A percentile compares a stretch with the other conserved stretches of the same genome.
Evolutionary conservation across 257 asterid genomes (phyloP).

Genomic region (Verbena officinalis): DNA sequence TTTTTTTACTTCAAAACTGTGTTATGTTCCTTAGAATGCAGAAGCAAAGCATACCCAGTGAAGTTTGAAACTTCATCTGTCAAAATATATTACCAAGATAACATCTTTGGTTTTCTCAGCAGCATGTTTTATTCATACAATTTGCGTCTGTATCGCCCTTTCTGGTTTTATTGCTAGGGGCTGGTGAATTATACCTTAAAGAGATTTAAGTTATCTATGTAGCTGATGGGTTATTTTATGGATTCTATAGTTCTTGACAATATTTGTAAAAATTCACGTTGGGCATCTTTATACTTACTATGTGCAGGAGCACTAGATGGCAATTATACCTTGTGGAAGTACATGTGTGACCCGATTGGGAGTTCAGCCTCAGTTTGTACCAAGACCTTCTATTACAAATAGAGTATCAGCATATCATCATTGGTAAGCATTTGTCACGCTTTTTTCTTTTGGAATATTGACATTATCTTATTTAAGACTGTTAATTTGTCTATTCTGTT

Average conservation of each 20-base stretch:
- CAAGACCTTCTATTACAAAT: slow-evolving; percentile 46
- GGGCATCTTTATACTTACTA: background rate
- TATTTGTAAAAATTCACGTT: background rate
- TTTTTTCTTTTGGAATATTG: background rate
- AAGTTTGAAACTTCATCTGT: slow-evolving; percentile 16
- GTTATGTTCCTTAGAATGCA: slow-evolving; percentile 7
- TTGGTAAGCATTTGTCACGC: slow-evolving; percentile 44
- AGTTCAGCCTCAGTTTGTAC: slow-evolving; percentile 65
- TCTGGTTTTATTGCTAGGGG: background rate
- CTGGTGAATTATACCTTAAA: background rate
- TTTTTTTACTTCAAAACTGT: background rate
- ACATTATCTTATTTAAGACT: slow-evolving; percentile 11
- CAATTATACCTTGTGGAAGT: slow-evolving; percentile 86
- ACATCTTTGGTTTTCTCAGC: background rate
- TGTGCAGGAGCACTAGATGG: slow-evolving; percentile 62
- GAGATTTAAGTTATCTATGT: too few relatives aligned
- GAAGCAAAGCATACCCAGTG: slow-evolving; percentile 14
- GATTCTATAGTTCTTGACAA: slow-evolving; percentile 13
- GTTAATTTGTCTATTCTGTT: background rate
- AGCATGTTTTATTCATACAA: background rate
- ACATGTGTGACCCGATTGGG: slow-evolving; percentile 67
- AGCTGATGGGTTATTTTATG: too few relatives aligned
- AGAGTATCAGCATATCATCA: slow-evolving; percentile 39
- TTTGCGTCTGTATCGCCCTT: background rate
- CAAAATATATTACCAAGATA: background rate